A percentile compares a stretch with the other conserved stretches of the same genome.
These are phyloP conservation scores for Rostrohypoxylon terebratum DNA, from an alignment of 495 filamentous ascomycete genomes.

Conservation along the genomic window DNA sequence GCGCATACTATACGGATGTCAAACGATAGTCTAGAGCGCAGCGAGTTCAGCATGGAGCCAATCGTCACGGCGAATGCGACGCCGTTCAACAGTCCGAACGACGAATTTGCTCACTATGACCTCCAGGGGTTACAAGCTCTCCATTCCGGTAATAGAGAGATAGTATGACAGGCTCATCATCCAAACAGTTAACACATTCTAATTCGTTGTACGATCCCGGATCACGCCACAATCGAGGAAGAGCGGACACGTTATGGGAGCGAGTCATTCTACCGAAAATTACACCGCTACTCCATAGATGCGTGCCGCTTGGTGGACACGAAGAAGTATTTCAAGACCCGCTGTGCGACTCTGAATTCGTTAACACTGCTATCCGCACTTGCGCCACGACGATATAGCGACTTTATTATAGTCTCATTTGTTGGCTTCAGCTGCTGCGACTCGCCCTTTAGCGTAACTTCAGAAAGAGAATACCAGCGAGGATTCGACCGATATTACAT, in stretches of 20 bases:
- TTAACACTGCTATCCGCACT: neutral
- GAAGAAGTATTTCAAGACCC: neutral
- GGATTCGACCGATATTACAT: neutral
- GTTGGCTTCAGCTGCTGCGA: neutral
- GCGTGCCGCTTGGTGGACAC: neutral
- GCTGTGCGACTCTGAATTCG: neutral
- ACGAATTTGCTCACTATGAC: conserved; percentile 36
- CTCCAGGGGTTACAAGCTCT: conserved; percentile 39
- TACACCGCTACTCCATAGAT: conserved; percentile 1
- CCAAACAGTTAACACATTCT: too few species aligned
- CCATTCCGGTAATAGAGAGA: conserved; percentile 18
- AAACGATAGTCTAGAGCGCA: conserved; percentile 34
- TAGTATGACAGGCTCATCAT: conserved; percentile 19
- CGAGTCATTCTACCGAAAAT: neutral
- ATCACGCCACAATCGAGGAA: conserved; percentile 2
- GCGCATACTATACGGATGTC: neutral
- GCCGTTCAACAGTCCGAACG: conserved; percentile 16
- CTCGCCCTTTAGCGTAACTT: neutral
- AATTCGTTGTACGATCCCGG: neutral
- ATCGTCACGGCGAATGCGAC: conserved; percentile 31
- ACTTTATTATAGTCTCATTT: neutral
- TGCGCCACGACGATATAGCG: neutral
- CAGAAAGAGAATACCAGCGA: neutral
- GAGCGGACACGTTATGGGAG: neutral
- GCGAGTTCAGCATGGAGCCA: conserved; percentile 22